These are phyloP conservation scores for Candida verbasci DNA, from an alignment of 805 yeast species.

Conservation along the genomic window DNA sequence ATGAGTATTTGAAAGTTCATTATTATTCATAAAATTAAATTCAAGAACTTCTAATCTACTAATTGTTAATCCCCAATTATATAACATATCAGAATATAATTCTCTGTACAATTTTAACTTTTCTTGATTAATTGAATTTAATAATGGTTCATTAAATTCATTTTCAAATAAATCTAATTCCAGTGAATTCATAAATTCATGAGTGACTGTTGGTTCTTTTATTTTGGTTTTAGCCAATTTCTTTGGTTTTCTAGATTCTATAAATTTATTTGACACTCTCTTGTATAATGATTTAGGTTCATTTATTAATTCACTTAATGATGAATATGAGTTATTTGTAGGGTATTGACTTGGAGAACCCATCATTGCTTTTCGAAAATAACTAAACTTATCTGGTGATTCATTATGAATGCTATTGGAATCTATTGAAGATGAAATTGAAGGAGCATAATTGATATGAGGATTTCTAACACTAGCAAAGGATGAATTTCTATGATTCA, in stretches of 20 bases:
- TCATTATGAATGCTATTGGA: constrained; percentile 4
- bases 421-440: constrained; percentile 10
- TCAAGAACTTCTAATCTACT: constrained; percentile 75
- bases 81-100: constrained; percentile 74
- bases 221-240: background rate
- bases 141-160: constrained; percentile 34
- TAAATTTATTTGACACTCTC: background rate
- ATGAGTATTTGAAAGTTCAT: constrained; percentile 21
- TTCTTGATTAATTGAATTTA: constrained; percentile 33
- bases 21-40: constrained; percentile 44
- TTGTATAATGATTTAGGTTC: constrained; percentile 1
- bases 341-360: background rate
- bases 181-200: constrained; percentile 45
- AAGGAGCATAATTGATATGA: constrained; percentile 7
- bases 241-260: constrained; percentile 2
- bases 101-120: constrained; percentile 46
- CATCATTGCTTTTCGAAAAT: constrained; percentile 8
- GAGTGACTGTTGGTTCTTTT: constrained; percentile 27
- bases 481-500: constrained; percentile 9
- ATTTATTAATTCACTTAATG: constrained; percentile 5
- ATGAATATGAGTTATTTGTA: constrained; percentile 7
- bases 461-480: constrained; percentile 7
- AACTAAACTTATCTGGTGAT: constrained; percentile 10
- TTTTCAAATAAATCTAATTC: constrained; percentile 43
- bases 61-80: constrained; percentile 80